These are phyloP conservation scores for Brassica incana DNA, from an alignment of 345 rosid species.

Conservation along the genomic window DNA sequence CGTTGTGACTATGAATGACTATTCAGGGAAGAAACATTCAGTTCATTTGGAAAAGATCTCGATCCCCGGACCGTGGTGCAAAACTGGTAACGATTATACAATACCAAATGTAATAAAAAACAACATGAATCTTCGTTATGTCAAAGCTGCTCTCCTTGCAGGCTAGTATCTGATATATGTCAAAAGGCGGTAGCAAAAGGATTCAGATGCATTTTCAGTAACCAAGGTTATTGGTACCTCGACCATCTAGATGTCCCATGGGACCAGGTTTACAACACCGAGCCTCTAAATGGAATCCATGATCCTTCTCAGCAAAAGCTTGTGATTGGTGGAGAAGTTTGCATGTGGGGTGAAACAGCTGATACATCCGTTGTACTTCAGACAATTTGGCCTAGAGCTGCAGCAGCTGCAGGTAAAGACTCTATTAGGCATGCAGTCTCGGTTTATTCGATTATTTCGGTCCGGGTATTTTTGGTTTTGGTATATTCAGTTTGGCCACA, in stretches of 20 bases:
- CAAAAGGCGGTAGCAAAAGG: slow-evolving; percentile 84
- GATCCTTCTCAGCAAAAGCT: slow-evolving; percentile 61
- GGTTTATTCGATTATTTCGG: background rate
- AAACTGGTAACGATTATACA: slow-evolving; percentile 63
- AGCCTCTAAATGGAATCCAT: slow-evolving; percentile 75
- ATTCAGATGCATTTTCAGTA: slow-evolving; percentile 84
- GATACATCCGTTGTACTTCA: slow-evolving; percentile 83
- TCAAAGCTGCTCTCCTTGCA: slow-evolving; percentile 24
- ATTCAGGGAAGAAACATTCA: slow-evolving; percentile 87
- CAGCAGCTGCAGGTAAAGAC: slow-evolving; percentile 77
- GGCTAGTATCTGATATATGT: slow-evolving; percentile 89
- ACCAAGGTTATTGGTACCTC: slow-evolving; percentile 90
- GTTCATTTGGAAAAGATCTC: slow-evolving; percentile 60
- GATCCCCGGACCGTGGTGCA: slow-evolving; percentile 83
- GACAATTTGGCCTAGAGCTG: slow-evolving; percentile 96
- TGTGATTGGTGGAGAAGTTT: slow-evolving; percentile 95
- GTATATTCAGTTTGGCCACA: background rate
- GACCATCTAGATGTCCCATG: slow-evolving; percentile 89
- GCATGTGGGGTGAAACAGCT: slow-evolving; percentile 91
- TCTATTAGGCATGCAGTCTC: background rate
- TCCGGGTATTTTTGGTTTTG: background rate
- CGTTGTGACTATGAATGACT: slow-evolving; percentile 21
- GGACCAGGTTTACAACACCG: slow-evolving; percentile 67
- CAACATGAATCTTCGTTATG: background rate
- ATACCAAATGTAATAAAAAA: background rate